Evolutionary conservation across 257 asterid genomes (phyloP).

Genomic region (Asclepias syriaca): DNA sequence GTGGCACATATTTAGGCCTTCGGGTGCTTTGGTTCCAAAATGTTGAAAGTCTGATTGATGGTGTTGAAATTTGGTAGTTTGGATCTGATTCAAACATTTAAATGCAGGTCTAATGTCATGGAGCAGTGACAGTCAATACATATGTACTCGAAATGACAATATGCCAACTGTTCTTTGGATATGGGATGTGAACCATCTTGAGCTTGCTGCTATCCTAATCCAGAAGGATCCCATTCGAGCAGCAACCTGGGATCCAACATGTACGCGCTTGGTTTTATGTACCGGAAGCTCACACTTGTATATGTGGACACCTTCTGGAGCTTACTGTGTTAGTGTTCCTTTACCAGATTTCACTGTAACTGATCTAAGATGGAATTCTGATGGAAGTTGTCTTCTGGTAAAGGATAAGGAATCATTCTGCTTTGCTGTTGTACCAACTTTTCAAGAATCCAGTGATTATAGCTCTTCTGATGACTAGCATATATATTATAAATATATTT

Average conservation of each 20-base stretch:
- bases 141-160: constrained; percentile 92
- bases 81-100: neutral
- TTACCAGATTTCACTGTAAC: constrained; percentile 54
- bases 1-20: constrained; percentile 29
- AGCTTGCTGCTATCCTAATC: constrained; percentile 82
- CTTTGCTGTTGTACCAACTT: constrained; percentile 77
- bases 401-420: constrained; percentile 87
- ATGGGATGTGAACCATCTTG: constrained; percentile 86
- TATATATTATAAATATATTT: no score
- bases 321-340: constrained; percentile 80
- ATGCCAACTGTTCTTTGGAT: constrained; percentile 96
- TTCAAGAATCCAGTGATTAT: constrained; percentile 82
- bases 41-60: neutral
- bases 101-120: constrained; percentile 81
- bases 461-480: constrained; percentile 80
- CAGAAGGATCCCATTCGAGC: constrained; percentile 92
- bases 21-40: constrained; percentile 30
- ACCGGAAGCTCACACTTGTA: constrained; percentile 72
- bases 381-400: constrained; percentile 84
- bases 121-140: constrained; percentile 82
- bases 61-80: neutral
- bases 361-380: constrained; percentile 82
- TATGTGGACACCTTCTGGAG: constrained; percentile 99
- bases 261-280: constrained; percentile 72
- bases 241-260: constrained; percentile 91